Evolutionary conservation across 805 yeast genomes (phyloP).

Genomic region (Metschnikowia henanensis): DNA sequence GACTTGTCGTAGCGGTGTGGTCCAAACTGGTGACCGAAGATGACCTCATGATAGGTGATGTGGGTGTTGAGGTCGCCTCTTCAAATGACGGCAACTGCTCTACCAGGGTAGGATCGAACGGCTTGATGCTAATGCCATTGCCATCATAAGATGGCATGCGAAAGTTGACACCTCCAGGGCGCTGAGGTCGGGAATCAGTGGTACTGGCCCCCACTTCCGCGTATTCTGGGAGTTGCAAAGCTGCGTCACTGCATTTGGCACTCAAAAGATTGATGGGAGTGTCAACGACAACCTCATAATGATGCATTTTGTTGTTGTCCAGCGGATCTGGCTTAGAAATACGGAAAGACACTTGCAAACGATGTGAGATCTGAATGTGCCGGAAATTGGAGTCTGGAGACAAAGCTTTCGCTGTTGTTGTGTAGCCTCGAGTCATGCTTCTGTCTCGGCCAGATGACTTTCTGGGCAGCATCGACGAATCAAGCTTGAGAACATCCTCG

Average conservation of each 20-base stretch:
- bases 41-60: slow-evolving; percentile 34
- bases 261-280: slow-evolving; percentile 60
- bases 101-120: slow-evolving; percentile 20
- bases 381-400: slow-evolving; percentile 66
- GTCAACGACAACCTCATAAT: slow-evolving; percentile 78
- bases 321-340: slow-evolving; percentile 60
- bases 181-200: not conserved
- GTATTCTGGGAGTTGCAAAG: slow-evolving; percentile 42
- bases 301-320: slow-evolving; percentile 52
- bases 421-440: slow-evolving; percentile 36
- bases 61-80: slow-evolving; percentile 56
- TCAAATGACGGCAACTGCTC: slow-evolving; percentile 60
- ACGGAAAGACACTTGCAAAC: slow-evolving; percentile 69
- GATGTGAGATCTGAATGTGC: slow-evolving; percentile 62
- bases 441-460: slow-evolving; percentile 24
- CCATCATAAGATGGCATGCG: slow-evolving; percentile 38
- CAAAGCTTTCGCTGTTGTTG: slow-evolving; percentile 40
- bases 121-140: slow-evolving; percentile 34
- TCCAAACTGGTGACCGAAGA: slow-evolving; percentile 38
- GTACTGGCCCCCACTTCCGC: slow-evolving; percentile 23
- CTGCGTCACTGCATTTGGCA: slow-evolving; percentile 40
- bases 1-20: slow-evolving; percentile 29
- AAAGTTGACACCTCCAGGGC: slow-evolving; percentile 29
- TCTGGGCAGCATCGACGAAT: slow-evolving; percentile 30
- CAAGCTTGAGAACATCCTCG: slow-evolving; percentile 30